Evolutionary conservation across 305 asterid genomes (phyloP), one percentile per base, ranked within the genome.

Genomic region (Fraxinus xanthoxyloides): DNA sequence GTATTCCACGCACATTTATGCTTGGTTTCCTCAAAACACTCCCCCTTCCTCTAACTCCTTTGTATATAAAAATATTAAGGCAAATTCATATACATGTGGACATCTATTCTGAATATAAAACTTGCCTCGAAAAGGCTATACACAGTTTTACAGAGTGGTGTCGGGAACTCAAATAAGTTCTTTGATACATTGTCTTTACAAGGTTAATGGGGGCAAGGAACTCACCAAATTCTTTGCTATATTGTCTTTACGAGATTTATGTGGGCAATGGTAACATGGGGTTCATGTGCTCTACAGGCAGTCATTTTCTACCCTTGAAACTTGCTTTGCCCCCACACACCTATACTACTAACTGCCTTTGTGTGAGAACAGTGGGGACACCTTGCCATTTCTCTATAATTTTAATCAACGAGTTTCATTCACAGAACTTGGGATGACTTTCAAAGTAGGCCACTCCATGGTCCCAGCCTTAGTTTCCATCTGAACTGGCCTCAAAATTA

Each of bases 401-500:
- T 79, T 48, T 30, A 28, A 12, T 28, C 73, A 69, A 38, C 32
- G 2, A 70, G n/a, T 79, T 59, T 70, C 82, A 7, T 43, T 70
- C 82, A 17, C 77, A 79, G 77, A 79, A 79, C 82, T 46, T 79
- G 82, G 82, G 77, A 79, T 79, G 51, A 77, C 63, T 19, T 78
- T 78, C 72, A 36, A 26, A 65, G 8, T 7, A 12, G 73, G 35
- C 73, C 73, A 26, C 35, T 28, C 36, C 73, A 65, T 65, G 73
- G 73, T 26, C 73, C 73, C 73, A 24, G 34, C 19, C 35, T 65
- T 28, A 1, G 73, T 65, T 65, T 26, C 21, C 35, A 65, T 24
- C 73, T 65, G 19, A 10, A 65, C 73, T 7, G 21, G 4, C 21
- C 8, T 65, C n/a, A 9, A 12, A 26, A 0, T 65, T 65, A 65